Base-by-base conservation (phyloP, 1,284 basidiomycete genomes). In the Leccinum angustisporum region DNA sequence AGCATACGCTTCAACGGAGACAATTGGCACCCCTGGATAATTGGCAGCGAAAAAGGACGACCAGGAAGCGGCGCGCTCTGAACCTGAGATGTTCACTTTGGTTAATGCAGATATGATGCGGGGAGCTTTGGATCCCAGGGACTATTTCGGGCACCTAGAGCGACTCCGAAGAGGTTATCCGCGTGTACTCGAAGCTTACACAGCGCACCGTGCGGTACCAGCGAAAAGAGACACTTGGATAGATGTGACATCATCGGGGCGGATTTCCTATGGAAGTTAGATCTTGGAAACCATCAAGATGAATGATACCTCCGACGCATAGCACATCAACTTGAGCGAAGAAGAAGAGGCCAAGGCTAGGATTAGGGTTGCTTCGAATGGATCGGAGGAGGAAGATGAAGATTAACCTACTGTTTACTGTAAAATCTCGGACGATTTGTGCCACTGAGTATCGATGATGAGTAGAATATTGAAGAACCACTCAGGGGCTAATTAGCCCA, bases 71-170 rank as follows among this genome's bases (percentile, higher is more conserved):
- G 86, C 81, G 43, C 83, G 81, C n/a, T 69, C 75, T 7, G 80
- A 79, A 54, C 86, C 86, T 5, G 89, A 81, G 13, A 92, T 88
- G 73, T 95, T 94, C 21, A 87, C 84, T 73, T 96, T 97, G 7
- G 94, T 96, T 14, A 25, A 81, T 46, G 95, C 88, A 51, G 96
- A 80, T 57, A 97, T 87, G 62, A n/a, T n/a, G n/a, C n/a, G n/a
- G n/a, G n/a, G n/a, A n/a, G n/a, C n/a, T n/a, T n/a, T n/a, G n/a
- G n/a, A n/a, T n/a, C n/a, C n/a, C n/a, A n/a, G n/a, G n/a, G n/a
- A n/a, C n/a, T n/a, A n/a, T 53, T 56, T 66, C 18, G 61, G 48
- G 52, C 57, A 30, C 30, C 30, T 5, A 30, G 30, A 30, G 30
- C 30, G 30, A 30, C 30, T 30, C 30, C 7, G 30, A 30, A 7